Conservation (phyloP, 257 asterid species). For the Orobanche coerulescens region DNA sequence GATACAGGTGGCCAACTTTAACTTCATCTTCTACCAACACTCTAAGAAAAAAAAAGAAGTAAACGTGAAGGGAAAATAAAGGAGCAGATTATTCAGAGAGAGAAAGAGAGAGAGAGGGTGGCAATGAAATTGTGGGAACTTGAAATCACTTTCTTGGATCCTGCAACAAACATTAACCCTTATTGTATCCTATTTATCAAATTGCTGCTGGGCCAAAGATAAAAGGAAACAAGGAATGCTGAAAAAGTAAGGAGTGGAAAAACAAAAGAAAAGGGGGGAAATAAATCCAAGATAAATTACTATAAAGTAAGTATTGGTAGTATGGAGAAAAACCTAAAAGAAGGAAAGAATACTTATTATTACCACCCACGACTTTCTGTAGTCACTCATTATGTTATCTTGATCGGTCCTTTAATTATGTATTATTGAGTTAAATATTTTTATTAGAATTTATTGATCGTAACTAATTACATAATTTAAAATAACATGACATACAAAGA, state of each 20-base stretch:
- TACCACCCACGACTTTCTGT: too few species aligned
- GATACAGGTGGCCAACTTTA: neutral
- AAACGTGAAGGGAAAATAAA: neutral
- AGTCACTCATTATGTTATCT: too few species aligned
- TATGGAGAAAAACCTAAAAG: slow-evolving; percentile 1
- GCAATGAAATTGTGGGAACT: slow-evolving; percentile 28
- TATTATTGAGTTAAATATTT: too few species aligned
- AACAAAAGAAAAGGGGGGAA: slow-evolving; percentile 28
- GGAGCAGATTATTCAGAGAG: slow-evolving; percentile 21
- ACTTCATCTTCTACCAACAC: slow-evolving; percentile 9
- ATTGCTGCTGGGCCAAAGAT: slow-evolving; percentile 44
- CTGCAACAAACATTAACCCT: slow-evolving; percentile 34
- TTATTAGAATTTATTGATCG: too few species aligned
- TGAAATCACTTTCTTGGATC: slow-evolving; percentile 62
- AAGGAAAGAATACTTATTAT: too few species aligned
- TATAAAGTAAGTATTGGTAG: slow-evolving; percentile 21
- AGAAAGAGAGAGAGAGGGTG: slow-evolving; percentile 23
- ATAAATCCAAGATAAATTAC: slow-evolving; percentile 33
- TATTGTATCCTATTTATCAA: slow-evolving; percentile 22
- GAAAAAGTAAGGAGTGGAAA: slow-evolving; percentile 32
- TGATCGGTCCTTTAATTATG: too few species aligned
- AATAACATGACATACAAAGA: too few species aligned
- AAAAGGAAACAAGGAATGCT: slow-evolving; percentile 62
- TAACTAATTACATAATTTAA: too few species aligned
- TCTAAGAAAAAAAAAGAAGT: neutral